Evolutionary conservation across 306 rosid genomes (phyloP), one percentile per base, ranked within the genome.

Genomic region (Begonia peltatifolia): DNA sequence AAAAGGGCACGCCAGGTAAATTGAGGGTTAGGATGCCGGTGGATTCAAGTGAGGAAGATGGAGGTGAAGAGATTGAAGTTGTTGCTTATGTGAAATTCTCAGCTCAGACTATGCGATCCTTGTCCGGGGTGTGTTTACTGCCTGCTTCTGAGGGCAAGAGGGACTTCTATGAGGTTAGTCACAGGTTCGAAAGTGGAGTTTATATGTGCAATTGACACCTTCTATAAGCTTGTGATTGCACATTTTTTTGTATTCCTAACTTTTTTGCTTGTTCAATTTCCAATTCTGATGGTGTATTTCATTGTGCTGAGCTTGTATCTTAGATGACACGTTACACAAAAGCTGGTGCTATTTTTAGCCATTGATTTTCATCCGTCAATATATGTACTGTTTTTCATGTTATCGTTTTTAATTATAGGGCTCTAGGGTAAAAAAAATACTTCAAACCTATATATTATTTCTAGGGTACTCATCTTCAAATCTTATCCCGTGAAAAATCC

Each of bases 1-100:
- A 76, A 22, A 90, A 73, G 71, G 88, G 81, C 6, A 18, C 81
- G 61, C 88, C 95, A 25, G 99, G 94, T 30, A 78, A 73, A 63
- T 75, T 90, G 79, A 86, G 82, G 68, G 94, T 54, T 7, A 83
- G 93, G 77, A 74, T 90, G 86, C 95, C 94, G 0, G 80, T 90
- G 47, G 99, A 86, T 68, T 70, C 72, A 44, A 69, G 15, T 2
- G 95, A 82, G 64, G 87, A 56, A 20, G 84, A 86, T 48, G 73
- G 60, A 6, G 60, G 46, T 14, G 94, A 83, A 58, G 93, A 80
- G 56, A 68, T 83, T 67, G 99, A 86, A 61, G 79, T 80, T 47
- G 78, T 83, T 47, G 70, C 74, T 60, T 66, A 76, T 55, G 95
- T 90, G 65, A 81, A 83, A 43, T 90, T 90, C 61, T 80, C 99